phyloP scores from a whole-genome alignment of 2,329 filamentous ascomycete species.

The Fusarium austroafricanum region DNA sequence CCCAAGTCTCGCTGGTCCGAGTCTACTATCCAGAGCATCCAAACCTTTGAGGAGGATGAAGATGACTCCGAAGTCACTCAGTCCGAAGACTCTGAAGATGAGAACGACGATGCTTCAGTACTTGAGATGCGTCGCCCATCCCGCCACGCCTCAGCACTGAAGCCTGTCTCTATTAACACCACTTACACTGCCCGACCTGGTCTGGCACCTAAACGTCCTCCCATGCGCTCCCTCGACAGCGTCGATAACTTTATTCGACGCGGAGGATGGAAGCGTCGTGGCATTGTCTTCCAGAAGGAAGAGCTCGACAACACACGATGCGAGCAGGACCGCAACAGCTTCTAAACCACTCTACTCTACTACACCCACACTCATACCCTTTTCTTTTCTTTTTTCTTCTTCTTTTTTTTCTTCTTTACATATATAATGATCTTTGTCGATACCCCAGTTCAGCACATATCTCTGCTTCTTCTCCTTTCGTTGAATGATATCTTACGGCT shows the following conservation, averaged over 20 bases:
- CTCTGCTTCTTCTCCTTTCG: conserved; percentile 28
- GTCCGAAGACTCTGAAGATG: conserved; percentile 40
- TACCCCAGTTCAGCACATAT: conserved; percentile 38
- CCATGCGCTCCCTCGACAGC: conserved; percentile 53
- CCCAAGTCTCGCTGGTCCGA: conserved; percentile 57
- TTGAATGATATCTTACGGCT: conserved; percentile 26
- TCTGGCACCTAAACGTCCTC: conserved; percentile 50
- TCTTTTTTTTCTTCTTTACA: conserved; percentile 15
- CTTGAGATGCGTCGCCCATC: conserved; percentile 46
- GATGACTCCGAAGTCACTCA: conserved; percentile 39
- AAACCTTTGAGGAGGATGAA: conserved; percentile 42
- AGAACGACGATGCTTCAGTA: conserved; percentile 37
- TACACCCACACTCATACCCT: neutral
- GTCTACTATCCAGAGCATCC: conserved; percentile 53
- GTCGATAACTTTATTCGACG: conserved; percentile 58
- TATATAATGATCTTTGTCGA: conserved; percentile 40
- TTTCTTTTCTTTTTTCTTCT: conserved; percentile 2
- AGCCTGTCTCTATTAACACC: conserved; percentile 51
- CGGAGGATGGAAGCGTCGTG: conserved; percentile 58
- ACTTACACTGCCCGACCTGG: conserved; percentile 45
- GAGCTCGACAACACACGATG: conserved; percentile 46
- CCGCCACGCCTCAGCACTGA: conserved; percentile 38
- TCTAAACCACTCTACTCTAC: conserved; percentile 22
- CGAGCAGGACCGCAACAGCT: conserved; percentile 42
- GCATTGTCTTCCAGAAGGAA: conserved; percentile 55